Conservation (phyloP, 345 rosid species). For the Lepidium didymum region DNA sequence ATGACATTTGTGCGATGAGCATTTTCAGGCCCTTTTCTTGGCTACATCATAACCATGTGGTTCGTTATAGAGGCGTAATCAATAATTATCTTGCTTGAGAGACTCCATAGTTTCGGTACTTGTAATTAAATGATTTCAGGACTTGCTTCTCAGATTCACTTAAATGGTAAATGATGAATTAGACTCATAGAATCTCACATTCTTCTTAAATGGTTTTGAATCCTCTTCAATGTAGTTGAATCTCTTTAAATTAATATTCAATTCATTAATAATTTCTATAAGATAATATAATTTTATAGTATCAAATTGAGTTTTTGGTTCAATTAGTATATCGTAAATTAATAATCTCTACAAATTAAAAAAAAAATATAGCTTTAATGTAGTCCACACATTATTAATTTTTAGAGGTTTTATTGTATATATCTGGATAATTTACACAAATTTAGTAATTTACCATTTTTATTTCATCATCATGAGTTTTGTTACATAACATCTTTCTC, state of each 20-base stretch:
- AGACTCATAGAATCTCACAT: background rate
- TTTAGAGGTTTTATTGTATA: no score
- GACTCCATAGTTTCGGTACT: background rate
- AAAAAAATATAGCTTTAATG: no score
- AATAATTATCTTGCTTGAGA: background rate
- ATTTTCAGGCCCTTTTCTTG: constrained; percentile 6
- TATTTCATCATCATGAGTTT: no score
- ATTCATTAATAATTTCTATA: no score
- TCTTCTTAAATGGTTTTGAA: background rate
- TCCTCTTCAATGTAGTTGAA: background rate
- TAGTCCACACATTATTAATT: no score
- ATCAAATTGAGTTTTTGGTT: no score
- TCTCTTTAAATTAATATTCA: no score
- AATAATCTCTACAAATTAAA: no score
- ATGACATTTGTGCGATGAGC: constrained; percentile 10
- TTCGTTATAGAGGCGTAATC: background rate
- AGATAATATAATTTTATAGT: no score
- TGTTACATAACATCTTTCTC: background rate
- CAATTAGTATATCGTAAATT: no score
- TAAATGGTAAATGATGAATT: background rate
- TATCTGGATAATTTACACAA: no score
- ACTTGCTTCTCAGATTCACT: background rate
- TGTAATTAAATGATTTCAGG: background rate
- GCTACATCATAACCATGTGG: constrained; percentile 6
- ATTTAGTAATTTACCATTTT: no score